Conservation (phyloP, 179 eudicot genomes). For the Vitellaria paradoxa region DNA sequence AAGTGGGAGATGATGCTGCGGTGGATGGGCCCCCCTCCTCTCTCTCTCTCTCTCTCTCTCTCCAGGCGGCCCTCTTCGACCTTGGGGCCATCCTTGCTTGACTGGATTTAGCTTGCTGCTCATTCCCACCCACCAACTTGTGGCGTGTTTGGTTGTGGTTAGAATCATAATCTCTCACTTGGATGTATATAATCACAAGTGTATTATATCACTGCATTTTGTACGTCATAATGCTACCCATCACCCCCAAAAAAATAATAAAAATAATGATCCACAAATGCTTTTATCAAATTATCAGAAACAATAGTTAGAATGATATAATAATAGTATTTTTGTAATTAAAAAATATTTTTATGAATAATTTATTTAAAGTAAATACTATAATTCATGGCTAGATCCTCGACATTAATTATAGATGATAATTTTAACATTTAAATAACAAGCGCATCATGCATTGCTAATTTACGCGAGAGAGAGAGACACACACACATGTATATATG, state of each 20-base stretch:
- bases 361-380: no score
- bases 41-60: neutral
- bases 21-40: conserved; percentile 38
- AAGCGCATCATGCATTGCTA: neutral
- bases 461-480: no score
- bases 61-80: conserved; percentile 30
- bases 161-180: neutral
- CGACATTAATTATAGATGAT: neutral
- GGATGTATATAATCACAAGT: neutral
- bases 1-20: conserved; percentile 44
- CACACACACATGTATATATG: no score
- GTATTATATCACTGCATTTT: neutral
- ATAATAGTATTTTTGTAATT: no score
- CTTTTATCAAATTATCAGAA: no score
- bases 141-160: neutral
- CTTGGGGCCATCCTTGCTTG: conserved; percentile 12
- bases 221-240: neutral
- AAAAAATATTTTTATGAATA: no score
- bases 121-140: neutral
- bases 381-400: no score
- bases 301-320: no score
- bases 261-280: no score
- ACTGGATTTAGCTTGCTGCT: conserved; percentile 3
- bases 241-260: neutral
- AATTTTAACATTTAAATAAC: neutral